Percentiles rank a stretch among this genome's conserved stretches.
These are phyloP conservation scores for Corinectria fuckeliana DNA, from an alignment of 2,329 filamentous ascomycete species.

Conservation along the genomic window DNA sequence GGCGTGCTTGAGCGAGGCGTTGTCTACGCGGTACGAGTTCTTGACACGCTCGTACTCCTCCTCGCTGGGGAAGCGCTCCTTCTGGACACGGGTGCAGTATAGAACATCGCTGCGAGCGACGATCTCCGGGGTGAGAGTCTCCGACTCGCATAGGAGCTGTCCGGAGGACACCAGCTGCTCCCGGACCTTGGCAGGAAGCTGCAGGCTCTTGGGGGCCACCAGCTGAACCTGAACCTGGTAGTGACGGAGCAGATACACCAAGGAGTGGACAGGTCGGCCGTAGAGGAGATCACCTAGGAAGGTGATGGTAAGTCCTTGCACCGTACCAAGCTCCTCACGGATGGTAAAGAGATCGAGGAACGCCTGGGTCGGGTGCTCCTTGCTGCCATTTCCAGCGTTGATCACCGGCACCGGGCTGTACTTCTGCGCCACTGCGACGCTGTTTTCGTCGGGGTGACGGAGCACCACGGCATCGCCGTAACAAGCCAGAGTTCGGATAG, in stretches of 20 bases:
- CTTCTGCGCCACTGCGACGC: conserved; percentile 82
- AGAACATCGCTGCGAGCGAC: conserved; percentile 87
- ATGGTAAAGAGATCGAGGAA: conserved; percentile 99
- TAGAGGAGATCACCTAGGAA: conserved; percentile 94
- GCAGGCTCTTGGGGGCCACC: conserved; percentile 80
- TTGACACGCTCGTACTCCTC: conserved; percentile 87
- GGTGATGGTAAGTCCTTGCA: conserved; percentile 93
- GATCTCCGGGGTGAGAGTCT: conserved; percentile 84
- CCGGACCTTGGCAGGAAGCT: conserved; percentile 77
- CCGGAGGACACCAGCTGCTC: conserved; percentile 74
- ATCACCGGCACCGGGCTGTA: conserved; percentile 91
- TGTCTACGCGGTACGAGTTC: conserved; percentile 88
- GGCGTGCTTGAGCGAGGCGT: conserved; percentile 85
- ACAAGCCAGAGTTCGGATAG: conserved; percentile 89
- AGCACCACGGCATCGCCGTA: conserved; percentile 97
- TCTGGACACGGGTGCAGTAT: conserved; percentile 96
- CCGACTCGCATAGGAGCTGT: conserved; percentile 78
- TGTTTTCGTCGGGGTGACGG: conserved; percentile 84
- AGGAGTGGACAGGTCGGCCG: conserved; percentile 92
- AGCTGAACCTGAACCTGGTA: conserved; percentile 96
- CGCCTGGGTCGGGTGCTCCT: conserved; percentile 96
- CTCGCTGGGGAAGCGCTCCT: conserved; percentile 87
- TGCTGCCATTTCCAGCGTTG: conserved; percentile 95
- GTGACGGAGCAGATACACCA: conserved; percentile 91
- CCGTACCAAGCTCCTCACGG: conserved; percentile 93